Evolutionary conservation across 202 grass and related monocot species (phyloP), one percentile per base, ranked within the genome.

Genomic region (Saccharum hybrid): DNA sequence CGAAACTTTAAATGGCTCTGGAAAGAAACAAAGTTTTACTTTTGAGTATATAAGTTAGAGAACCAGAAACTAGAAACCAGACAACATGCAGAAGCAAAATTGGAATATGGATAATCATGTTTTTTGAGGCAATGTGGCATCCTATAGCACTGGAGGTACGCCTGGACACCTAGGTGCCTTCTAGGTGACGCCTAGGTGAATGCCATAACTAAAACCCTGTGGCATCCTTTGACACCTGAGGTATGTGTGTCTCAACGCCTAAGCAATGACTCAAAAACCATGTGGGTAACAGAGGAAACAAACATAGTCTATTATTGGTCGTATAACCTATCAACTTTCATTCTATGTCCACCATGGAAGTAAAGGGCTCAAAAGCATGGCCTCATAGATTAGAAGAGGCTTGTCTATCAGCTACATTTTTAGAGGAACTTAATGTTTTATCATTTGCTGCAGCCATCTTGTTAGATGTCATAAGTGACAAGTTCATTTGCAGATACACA

Each of bases 401-500:
- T 75, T 16, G 23, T 34, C 5, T 2, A 65, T 43, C 26, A 61
- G 52, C 63, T 68, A 54, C 0, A 8, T 19, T 37, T 61, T 62
- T 36, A 38, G 66, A 31, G 7, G 30, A 33, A 7, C 36, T 43
- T 70, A 63, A 40, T 28, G 7, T 74, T 73, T n/a, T 61, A 9
- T 69, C 69, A 68, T 49, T 21, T 74, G 62, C 37, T 73, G 10
- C 15, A 60, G 61, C 10, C 30, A 74, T 67, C 15, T 69, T 51
- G 48, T 51, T 51, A 51, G 14, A 51, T 51, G 14, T 15, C 48
- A 51, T 16, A 51, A 51, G 28, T 48, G 28, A 67, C 60, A 79
- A 62, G 33, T 57, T 41, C 1, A 22, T 61, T 60, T 79, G 68
- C 46, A 79, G 28, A 11, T 86, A 49, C 30, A 59, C 31, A 52